These are phyloP conservation scores for Chalaropsis ovoidea DNA, from an alignment of 2,329 filamentous ascomycete genomes.

Conservation along the genomic window DNA sequence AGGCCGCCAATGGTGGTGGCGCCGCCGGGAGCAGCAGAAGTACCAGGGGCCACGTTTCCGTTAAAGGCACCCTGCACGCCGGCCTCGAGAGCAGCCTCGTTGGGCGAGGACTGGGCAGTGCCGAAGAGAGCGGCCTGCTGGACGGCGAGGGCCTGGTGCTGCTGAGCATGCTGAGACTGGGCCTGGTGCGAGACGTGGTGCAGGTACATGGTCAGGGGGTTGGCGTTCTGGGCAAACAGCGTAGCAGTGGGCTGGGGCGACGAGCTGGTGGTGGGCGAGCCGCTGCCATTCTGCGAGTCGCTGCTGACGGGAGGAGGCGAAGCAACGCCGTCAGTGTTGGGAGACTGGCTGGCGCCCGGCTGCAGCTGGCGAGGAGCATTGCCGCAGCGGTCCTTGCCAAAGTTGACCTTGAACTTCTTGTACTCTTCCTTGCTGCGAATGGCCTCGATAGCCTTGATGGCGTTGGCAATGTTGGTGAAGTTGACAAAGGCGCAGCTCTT, in stretches of 20 bases:
- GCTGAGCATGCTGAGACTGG: conserved; percentile 64
- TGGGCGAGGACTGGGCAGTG: conserved; percentile 52
- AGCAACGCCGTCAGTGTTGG: conserved; percentile 50
- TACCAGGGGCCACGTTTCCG: conserved; percentile 33
- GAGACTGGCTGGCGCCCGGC: conserved; percentile 49
- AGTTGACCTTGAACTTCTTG: conserved; percentile 98
- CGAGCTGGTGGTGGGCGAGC: conserved; percentile 44
- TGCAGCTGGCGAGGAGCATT: conserved; percentile 86
- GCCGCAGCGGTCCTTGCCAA: conserved; percentile 95
- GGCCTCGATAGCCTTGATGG: conserved; percentile 97
- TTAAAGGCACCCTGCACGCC: conserved; percentile 50
- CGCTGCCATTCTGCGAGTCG: conserved; percentile 36
- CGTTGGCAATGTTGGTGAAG: conserved; percentile 99
- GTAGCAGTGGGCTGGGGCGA: conserved; percentile 57
- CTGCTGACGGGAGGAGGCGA: conserved; percentile 45
- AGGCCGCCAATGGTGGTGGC: conserved; percentile 66
- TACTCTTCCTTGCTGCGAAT: conserved; percentile 93
- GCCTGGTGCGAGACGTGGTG: conserved; percentile 67
- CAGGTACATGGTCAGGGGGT: conserved; percentile 87
- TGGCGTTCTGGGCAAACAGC: conserved; percentile 72
- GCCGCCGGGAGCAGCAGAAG: conserved; percentile 43
- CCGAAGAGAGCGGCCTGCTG: conserved; percentile 77
- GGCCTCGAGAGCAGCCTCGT: conserved; percentile 48
- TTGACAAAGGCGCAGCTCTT: conserved; percentile 99
- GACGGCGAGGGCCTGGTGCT: conserved; percentile 58